Conservation (phyloP, 257 asterid genomes). For the Paulownia fortunei region DNA sequence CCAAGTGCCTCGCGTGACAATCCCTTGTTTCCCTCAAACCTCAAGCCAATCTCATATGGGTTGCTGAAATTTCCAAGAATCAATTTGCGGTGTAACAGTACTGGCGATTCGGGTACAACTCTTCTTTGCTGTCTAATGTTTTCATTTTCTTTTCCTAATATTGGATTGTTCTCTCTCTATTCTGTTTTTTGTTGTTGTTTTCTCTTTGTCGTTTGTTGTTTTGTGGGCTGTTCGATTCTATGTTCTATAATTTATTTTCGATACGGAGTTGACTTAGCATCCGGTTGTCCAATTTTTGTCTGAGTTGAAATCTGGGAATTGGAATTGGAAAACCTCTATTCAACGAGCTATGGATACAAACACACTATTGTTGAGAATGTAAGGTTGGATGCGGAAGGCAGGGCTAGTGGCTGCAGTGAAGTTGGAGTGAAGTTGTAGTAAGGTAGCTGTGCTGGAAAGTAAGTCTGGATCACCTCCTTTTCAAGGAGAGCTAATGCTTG, state of each 20-base stretch:
- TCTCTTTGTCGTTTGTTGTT: not conserved
- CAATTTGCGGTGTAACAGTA: constrained; percentile 43
- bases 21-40: constrained; percentile 17
- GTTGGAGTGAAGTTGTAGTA: not conserved
- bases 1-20: constrained; percentile 6
- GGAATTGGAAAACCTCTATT: not conserved
- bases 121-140: not conserved
- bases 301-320: not conserved
- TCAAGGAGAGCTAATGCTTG: not conserved
- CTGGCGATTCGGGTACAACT: constrained; percentile 32
- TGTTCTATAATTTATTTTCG: not conserved
- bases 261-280: not conserved
- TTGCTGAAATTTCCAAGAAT: constrained; percentile 29
- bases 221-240: not conserved
- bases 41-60: constrained; percentile 28
- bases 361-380: not conserved
- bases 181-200: not conserved
- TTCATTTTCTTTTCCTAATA: not conserved
- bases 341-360: not conserved
- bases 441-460: not conserved
- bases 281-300: not conserved
- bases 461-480: not conserved
- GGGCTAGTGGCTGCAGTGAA: no score
- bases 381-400: no score
- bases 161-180: not conserved